phyloP scores from a whole-genome alignment of 108 stramenopile genomes.

The Aureococcus anophagefferens region DNA sequence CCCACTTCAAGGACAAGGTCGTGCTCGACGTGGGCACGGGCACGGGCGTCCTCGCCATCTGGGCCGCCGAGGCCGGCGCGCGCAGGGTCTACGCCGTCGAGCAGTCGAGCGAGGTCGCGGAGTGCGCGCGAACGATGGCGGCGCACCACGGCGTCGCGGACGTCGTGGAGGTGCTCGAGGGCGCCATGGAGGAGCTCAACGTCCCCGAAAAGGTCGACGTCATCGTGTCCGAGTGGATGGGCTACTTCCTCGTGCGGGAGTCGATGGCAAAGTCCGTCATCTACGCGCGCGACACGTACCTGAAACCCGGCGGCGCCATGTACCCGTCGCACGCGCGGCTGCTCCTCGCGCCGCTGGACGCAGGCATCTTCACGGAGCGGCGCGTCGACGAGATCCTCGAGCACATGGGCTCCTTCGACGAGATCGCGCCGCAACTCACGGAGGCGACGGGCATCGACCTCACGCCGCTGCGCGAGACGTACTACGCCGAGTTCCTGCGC shows the following conservation, averaged over 20 bases:
- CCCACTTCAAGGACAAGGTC: conserved; percentile 49
- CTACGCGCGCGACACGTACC: conserved; percentile 15
- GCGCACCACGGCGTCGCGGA: conserved; percentile 66
- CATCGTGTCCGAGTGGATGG: conserved; percentile 98
- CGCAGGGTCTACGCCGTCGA: conserved; percentile 83
- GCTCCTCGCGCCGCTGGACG: conserved; percentile 15
- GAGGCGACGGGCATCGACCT: no score
- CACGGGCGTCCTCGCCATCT: conserved; percentile 82
- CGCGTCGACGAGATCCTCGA: conserved; percentile 33
- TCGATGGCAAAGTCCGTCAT: conserved; percentile 41
- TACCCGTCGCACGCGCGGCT: conserved; percentile 18
- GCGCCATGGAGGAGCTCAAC: conserved; percentile 85
- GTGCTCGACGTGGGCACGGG: conserved; percentile 90
- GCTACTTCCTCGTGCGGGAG: conserved; percentile 49
- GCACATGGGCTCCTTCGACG: conserved; percentile 35
- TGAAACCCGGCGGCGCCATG: conserved; percentile 26
- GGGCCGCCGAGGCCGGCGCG: conserved; percentile 84
- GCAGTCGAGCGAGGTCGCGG: conserved; percentile 70
- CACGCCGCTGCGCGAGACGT: no score
- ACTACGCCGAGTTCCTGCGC: no score
- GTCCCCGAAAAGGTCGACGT: conserved; percentile 76
- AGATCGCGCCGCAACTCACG: no score
- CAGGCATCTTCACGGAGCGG: conserved; percentile 35
- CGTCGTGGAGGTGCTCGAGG: conserved; percentile 65
- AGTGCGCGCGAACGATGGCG: conserved; percentile 69